Evolutionary conservation across 768 basidiomycete genomes (phyloP).

Genomic region (Tephrocybe rancida): DNA sequence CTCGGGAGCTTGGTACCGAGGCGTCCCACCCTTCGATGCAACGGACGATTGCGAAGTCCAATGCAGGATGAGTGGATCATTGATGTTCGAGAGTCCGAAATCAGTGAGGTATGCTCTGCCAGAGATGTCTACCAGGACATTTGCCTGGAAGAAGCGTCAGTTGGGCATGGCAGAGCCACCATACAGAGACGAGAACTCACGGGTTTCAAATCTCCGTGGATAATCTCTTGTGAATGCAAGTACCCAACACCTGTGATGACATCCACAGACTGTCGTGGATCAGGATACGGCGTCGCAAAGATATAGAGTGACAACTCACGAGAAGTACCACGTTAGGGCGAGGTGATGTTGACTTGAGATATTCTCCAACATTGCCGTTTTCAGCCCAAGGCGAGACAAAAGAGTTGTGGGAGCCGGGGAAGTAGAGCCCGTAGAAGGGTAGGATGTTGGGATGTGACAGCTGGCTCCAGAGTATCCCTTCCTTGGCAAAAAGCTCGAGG

Average conservation of each 20-base stretch:
- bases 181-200: too few species aligned
- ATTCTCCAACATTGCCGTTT: not conserved
- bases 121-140: not conserved
- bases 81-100: not conserved
- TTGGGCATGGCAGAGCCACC: too few species aligned
- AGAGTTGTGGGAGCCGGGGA: not conserved
- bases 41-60: not conserved
- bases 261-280: not conserved
- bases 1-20: not conserved
- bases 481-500: not conserved
- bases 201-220: constrained; percentile 4
- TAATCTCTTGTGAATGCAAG: not conserved
- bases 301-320: not conserved
- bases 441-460: constrained; percentile 3
- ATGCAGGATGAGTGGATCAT: not conserved
- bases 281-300: too few species aligned
- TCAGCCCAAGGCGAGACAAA: constrained; percentile 3
- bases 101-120: not conserved
- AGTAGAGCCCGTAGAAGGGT: constrained; percentile 1
- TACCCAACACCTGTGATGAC: not conserved
- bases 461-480: too few species aligned
- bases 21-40: not conserved
- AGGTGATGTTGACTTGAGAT: not conserved
- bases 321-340: not conserved
- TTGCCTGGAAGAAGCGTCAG: too few species aligned